A percentile compares a stretch with the other conserved stretches of the same genome.
phyloP scores from a whole-genome alignment of 768 basidiomycete species.

The Pleurotus sapidus region DNA sequence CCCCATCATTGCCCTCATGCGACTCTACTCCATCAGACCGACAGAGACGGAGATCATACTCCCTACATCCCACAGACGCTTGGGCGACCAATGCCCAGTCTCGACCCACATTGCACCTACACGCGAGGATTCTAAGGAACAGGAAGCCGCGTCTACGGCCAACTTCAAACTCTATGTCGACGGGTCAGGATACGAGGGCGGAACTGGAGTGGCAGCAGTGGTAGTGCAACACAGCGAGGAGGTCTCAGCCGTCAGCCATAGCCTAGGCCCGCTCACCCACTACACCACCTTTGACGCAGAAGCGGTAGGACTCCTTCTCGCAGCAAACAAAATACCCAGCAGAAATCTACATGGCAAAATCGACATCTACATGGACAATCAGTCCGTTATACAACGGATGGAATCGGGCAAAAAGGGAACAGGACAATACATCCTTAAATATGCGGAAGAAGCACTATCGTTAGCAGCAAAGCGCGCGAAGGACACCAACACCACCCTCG shows the following conservation, averaged over 20 bases:
- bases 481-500: neutral
- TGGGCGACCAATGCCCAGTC: no score
- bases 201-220: conserved; percentile 21
- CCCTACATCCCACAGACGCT: no score
- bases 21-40: no score
- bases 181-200: conserved; percentile 16
- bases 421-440: neutral
- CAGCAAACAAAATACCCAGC: conserved; percentile 9
- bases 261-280: conserved; percentile 12
- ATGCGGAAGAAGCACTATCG: neutral
- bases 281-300: conserved; percentile 22
- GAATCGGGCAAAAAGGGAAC: neutral
- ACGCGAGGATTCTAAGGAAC: no score
- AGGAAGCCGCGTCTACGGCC: neutral
- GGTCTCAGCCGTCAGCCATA: neutral
- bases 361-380: conserved; percentile 14
- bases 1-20: no score
- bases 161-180: conserved; percentile 15
- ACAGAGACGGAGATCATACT: no score
- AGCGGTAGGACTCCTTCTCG: conserved; percentile 16
- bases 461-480: neutral
- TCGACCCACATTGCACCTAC: no score
- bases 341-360: neutral
- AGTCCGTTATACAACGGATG: conserved; percentile 8
- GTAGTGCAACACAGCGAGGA: neutral